phyloP scores from a whole-genome alignment of 2,329 filamentous ascomycete genomes.

The Elsinoe perseae region DNA sequence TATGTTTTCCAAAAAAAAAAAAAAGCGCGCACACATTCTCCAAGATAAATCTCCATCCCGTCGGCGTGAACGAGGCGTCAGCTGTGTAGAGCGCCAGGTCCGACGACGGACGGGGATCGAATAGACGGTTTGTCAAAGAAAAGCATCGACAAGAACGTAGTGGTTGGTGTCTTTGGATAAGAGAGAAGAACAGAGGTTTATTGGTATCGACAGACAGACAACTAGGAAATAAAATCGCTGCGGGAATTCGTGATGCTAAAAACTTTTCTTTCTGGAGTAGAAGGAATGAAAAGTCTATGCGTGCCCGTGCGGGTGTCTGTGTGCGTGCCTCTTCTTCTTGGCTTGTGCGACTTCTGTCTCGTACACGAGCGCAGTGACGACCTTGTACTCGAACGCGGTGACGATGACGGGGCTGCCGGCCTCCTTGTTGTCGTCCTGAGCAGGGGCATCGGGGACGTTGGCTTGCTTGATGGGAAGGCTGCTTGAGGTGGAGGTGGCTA shows the following conservation, averaged over 20 bases:
- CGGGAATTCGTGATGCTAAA: not conserved
- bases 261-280: not conserved
- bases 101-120: not conserved
- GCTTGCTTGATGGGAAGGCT: conserved; percentile 18
- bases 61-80: not conserved
- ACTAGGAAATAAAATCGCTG: not conserved
- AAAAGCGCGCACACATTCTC: not conserved
- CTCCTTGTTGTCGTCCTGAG: not conserved
- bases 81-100: not conserved
- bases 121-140: conserved; percentile 5
- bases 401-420: conserved; percentile 18
- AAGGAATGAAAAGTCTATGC: conserved; percentile 10
- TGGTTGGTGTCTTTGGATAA: not conserved
- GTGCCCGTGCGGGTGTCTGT: conserved; percentile 25
- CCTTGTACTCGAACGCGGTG: conserved; percentile 25
- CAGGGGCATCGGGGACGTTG: not conserved
- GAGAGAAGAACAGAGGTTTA: not conserved
- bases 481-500: conserved; percentile 20
- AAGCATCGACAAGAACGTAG: conserved; percentile 12
- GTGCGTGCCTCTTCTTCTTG: conserved; percentile 24
- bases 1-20: not conserved
- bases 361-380: conserved; percentile 18
- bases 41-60: not conserved
- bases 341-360: conserved; percentile 7
- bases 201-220: not conserved